These are phyloP conservation scores for Ehretia macrophylla DNA, from an alignment of 257 asterid species.

Conservation along the genomic window DNA sequence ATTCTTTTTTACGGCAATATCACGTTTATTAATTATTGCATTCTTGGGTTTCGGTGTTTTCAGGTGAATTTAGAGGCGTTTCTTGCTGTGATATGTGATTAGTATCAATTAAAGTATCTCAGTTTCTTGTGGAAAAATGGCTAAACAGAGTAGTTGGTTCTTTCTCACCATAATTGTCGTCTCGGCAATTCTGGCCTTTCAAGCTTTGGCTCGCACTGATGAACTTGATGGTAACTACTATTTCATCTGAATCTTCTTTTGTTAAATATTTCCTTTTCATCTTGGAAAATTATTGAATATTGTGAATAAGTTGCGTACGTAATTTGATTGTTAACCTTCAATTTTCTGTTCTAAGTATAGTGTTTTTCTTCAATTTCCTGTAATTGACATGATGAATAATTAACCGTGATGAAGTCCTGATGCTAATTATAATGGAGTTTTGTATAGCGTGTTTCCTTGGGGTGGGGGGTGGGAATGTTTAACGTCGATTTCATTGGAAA, in stretches of 20 bases:
- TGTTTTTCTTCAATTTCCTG: conserved; percentile 1
- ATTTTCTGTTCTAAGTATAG: no score
- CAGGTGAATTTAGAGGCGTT: conserved; percentile 17
- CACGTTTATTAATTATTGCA: neutral
- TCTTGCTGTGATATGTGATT: conserved; percentile 6
- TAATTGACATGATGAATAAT: neutral
- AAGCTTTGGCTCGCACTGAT: conserved; percentile 49
- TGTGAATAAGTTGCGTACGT: neutral
- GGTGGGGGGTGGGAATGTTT: no score
- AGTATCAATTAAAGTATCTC: neutral
- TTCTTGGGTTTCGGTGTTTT: conserved; percentile 1
- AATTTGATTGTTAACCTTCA: neutral
- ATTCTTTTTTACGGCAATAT: neutral
- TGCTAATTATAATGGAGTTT: neutral
- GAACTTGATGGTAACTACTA: conserved; percentile 44
- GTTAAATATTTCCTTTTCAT: neutral
- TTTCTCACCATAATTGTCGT: conserved; percentile 25
- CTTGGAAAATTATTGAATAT: neutral
- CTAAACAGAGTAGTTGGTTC: conserved; percentile 18
- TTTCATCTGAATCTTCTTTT: conserved; percentile 3
- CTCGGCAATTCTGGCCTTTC: conserved; percentile 28
- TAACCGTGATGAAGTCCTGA: neutral
- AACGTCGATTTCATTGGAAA: no score
- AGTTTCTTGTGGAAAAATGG: conserved; percentile 33
- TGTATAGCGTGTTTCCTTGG: no score